These are phyloP conservation scores for Bjerkandera adusta DNA, from an alignment of 1,284 basidiomycete species.

Conservation along the genomic window DNA sequence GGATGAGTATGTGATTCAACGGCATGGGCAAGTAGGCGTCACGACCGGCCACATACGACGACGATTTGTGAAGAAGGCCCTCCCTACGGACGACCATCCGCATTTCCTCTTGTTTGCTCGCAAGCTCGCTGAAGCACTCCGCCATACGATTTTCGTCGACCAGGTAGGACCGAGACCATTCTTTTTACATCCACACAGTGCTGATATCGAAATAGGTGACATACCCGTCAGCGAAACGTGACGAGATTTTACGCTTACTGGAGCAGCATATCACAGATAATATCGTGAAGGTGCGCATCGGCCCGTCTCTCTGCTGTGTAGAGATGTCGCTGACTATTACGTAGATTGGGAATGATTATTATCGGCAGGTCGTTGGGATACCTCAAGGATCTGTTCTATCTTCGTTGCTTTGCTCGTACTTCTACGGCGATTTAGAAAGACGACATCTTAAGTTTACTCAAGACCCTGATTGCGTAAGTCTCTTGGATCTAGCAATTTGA, in stretches of 20 bases:
- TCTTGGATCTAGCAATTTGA: not conserved
- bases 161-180: conserved; percentile 44
- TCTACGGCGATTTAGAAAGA: conserved; percentile 89
- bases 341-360: conserved; percentile 79
- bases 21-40: conserved; percentile 58
- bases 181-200: not conserved
- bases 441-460: conserved; percentile 57
- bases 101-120: conserved; percentile 71
- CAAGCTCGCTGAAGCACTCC: conserved; percentile 61
- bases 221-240: conserved; percentile 55
- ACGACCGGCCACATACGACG: conserved; percentile 51
- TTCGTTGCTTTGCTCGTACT: conserved; percentile 87
- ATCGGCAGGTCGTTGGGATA: conserved; percentile 88
- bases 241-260: conserved; percentile 71
- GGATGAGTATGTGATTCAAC: conserved; percentile 67
- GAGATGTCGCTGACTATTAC: not conserved
- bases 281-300: conserved; percentile 71
- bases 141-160: conserved; percentile 85
- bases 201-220: conserved; percentile 44
- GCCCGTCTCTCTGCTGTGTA: conserved; percentile 2
- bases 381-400: conserved; percentile 95
- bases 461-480: conserved; percentile 60
- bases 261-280: conserved; percentile 91
- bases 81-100: conserved; percentile 68
- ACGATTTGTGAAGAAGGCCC: conserved; percentile 58